Evolutionary conservation across 208 protist genomes (phyloP).

Genomic region (Blastocrithidia nonstop): DNA sequence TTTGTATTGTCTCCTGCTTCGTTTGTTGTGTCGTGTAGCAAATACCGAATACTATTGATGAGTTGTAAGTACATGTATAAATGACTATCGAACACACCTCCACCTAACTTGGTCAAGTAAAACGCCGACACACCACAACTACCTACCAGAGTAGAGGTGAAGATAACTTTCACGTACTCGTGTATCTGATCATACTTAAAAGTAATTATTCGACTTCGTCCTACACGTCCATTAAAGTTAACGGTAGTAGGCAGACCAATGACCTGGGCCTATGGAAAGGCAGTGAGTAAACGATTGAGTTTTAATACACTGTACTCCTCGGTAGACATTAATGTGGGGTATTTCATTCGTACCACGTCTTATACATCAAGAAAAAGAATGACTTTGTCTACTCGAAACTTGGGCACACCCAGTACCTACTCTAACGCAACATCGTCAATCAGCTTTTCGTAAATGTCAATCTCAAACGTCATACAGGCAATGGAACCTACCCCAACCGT

Average conservation of each 20-base stretch:
- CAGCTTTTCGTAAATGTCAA: slow-evolving; percentile 59
- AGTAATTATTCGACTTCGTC: slow-evolving; percentile 55
- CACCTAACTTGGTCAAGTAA: slow-evolving; percentile 59
- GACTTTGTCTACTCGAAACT: slow-evolving; percentile 56
- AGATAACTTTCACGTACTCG: slow-evolving; percentile 56
- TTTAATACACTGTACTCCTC: slow-evolving; percentile 82
- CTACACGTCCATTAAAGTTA: slow-evolving; percentile 38
- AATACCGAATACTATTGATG: slow-evolving; percentile 37
- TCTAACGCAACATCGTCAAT: slow-evolving; percentile 61
- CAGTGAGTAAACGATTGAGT: slow-evolving; percentile 50
- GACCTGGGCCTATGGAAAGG: slow-evolving; percentile 52
- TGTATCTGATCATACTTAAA: slow-evolving; percentile 73
- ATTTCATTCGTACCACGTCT: slow-evolving; percentile 73
- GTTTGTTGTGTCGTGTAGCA: too few species aligned
- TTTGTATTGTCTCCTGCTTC: too few species aligned
- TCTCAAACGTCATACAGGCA: slow-evolving; percentile 78
- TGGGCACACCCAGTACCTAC: slow-evolving; percentile 62
- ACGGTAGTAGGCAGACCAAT: slow-evolving; percentile 50
- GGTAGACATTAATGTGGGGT: slow-evolving; percentile 73
- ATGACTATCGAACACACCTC: slow-evolving; percentile 68
- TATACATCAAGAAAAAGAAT: slow-evolving; percentile 76
- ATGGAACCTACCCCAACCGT: slow-evolving; percentile 79
- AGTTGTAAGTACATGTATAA: slow-evolving; percentile 74
- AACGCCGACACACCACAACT: slow-evolving; percentile 65
- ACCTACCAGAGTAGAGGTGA: slow-evolving; percentile 56